phyloP scores from a whole-genome alignment of 2,329 filamentous ascomycete species.

The Botrytis squamosa region DNA sequence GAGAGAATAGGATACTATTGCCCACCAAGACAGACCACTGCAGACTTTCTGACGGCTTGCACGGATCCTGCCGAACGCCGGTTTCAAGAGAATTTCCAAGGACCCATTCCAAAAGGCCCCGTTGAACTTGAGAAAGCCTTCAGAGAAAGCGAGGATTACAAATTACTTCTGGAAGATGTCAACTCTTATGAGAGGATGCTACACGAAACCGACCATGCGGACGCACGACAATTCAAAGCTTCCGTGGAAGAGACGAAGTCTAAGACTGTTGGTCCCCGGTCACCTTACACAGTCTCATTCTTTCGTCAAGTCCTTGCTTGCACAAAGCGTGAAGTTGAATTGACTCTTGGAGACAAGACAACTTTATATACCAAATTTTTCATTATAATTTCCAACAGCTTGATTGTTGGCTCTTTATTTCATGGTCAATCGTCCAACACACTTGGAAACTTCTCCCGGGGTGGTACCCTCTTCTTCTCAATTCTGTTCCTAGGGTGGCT shows the following conservation, averaged over 20 bases:
- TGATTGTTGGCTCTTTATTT: conserved; percentile 79
- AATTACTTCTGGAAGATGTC: conserved; percentile 60
- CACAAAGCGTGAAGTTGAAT: conserved; percentile 74
- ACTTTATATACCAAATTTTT: conserved; percentile 77
- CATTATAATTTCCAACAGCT: conserved; percentile 69
- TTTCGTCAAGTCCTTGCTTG: conserved; percentile 66
- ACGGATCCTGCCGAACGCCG: conserved; percentile 71
- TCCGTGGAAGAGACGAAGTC: conserved; percentile 67
- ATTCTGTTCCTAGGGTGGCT: conserved; percentile 68
- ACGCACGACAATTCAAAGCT: conserved; percentile 64
- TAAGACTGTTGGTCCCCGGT: conserved; percentile 65
- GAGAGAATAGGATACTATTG: conserved; percentile 61
- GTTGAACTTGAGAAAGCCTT: conserved; percentile 66
- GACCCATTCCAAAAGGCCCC: conserved; percentile 59
- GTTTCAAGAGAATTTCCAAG: conserved; percentile 60
- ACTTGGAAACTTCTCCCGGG: conserved; percentile 60
- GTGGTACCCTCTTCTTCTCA: conserved; percentile 64
- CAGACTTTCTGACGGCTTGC: conserved; percentile 74
- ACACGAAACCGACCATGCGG: conserved; percentile 54
- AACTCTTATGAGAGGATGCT: conserved; percentile 58
- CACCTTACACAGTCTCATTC: conserved; percentile 75
- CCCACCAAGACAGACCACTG: conserved; percentile 60
- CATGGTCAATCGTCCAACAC: conserved; percentile 63
- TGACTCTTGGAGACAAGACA: conserved; percentile 71
- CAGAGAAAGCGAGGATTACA: conserved; percentile 59